Evolutionary conservation across 2,329 filamentous ascomycete species (phyloP).

Genomic region (Alternaria sp.): DNA sequence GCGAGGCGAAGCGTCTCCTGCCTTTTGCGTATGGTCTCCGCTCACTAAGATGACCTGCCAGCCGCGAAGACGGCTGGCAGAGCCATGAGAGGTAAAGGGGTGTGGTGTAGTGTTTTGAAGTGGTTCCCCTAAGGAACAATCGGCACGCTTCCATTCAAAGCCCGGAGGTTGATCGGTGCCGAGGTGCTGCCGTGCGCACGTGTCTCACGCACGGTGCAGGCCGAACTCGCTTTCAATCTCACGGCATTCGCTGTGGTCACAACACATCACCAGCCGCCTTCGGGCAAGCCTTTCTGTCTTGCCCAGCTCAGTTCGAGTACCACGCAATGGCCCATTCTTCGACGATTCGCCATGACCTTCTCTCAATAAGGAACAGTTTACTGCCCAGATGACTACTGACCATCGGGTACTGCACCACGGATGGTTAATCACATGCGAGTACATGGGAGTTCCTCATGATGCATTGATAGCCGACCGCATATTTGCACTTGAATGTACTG

Average conservation of each 20-base stretch:
- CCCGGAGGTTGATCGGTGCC: neutral
- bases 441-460: neutral
- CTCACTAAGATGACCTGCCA: neutral
- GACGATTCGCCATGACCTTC: neutral
- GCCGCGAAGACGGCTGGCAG: conserved; percentile 1
- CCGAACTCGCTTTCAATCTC: neutral
- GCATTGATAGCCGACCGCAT: neutral
- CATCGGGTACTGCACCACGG: neutral
- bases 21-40: conserved; percentile 21
- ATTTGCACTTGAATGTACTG: neutral
- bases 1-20: conserved; percentile 13
- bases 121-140: neutral
- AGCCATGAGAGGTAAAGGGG: neutral
- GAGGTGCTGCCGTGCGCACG: neutral
- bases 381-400: neutral
- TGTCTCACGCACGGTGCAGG: neutral
- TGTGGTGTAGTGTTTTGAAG: conserved; percentile 1
- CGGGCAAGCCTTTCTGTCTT: neutral
- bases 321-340: neutral
- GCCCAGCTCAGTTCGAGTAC: neutral
- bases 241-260: conserved; percentile 1
- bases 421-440: neutral
- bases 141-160: neutral
- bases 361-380: neutral
- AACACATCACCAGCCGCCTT: neutral